phyloP scores from a whole-genome alignment of 495 filamentous ascomycete species.

The Penicillium silybi region DNA sequence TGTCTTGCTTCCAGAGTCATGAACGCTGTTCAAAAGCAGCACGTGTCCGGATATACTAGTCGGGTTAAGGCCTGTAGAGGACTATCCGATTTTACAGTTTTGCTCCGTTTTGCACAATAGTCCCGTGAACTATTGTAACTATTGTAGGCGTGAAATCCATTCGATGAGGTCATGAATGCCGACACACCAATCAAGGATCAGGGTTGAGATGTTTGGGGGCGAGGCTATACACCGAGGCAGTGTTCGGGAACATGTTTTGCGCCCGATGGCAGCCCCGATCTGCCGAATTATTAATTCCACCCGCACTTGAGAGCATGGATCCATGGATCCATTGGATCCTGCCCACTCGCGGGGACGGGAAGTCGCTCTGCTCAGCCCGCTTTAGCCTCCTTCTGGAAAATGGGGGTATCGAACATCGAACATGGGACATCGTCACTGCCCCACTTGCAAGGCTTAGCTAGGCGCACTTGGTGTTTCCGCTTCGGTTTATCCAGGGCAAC shows the following conservation, averaged over 20 bases:
- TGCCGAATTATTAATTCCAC: neutral
- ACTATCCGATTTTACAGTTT: no score
- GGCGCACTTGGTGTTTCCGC: neutral
- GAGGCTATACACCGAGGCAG: neutral
- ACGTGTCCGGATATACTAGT: no score
- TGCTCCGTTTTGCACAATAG: no score
- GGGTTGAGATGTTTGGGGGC: neutral
- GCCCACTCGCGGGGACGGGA: neutral
- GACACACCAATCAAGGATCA: neutral
- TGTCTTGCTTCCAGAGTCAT: no score
- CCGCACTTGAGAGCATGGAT: neutral
- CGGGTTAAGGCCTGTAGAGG: no score
- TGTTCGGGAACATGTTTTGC: neutral
- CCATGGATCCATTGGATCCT: neutral
- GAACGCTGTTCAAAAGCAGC: no score
- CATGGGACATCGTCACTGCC: neutral
- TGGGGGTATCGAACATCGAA: neutral
- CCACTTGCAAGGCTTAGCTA: slow-evolving; percentile 12
- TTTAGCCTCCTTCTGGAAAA: neutral
- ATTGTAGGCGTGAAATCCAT: neutral
- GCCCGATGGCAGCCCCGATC: no score
- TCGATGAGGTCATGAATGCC: neutral
- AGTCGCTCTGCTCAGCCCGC: neutral
- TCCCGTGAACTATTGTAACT: no score
- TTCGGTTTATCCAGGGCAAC: neutral